phyloP scores from a whole-genome alignment of 1,139 yeast species.

The Debaryomyces coudertii region DNA sequence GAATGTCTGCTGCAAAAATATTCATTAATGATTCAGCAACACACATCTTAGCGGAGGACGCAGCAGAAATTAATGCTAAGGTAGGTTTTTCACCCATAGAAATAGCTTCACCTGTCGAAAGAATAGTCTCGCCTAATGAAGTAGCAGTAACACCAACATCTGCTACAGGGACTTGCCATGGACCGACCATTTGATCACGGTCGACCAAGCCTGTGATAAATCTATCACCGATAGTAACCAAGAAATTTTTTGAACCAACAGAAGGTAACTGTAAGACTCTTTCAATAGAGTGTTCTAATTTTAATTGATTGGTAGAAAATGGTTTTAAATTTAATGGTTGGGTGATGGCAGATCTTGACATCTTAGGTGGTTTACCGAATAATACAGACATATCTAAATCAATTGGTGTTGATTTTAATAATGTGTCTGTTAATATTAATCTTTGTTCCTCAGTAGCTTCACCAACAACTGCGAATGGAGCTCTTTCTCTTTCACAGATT shows the following conservation, averaged over 20 bases:
- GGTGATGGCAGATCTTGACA: slow-evolving; percentile 79
- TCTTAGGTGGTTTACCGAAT: slow-evolving; percentile 96
- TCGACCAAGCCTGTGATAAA: slow-evolving; percentile 95
- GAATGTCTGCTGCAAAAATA: slow-evolving; percentile 86
- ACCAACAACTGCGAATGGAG: slow-evolving; percentile 95
- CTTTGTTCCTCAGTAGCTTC: slow-evolving; percentile 87
- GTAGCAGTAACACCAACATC: slow-evolving; percentile 97
- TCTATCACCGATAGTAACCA: slow-evolving; percentile 97
- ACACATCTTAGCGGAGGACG: slow-evolving; percentile 95
- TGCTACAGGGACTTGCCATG: slow-evolving; percentile 99
- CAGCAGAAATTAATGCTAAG: slow-evolving; percentile 85
- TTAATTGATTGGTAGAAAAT: slow-evolving; percentile 31
- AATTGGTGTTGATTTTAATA: slow-evolving; percentile 80
- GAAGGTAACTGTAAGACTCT: slow-evolving; percentile 90
- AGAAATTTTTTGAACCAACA: slow-evolving; percentile 93
- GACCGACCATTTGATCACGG: slow-evolving; percentile 99
- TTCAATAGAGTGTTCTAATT: slow-evolving; percentile 66
- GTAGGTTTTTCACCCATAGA: slow-evolving; percentile 98
- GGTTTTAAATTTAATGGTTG: slow-evolving; percentile 62
- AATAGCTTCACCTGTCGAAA: slow-evolving; percentile 90
- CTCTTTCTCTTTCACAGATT: slow-evolving; percentile 94
- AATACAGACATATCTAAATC: slow-evolving; percentile 96
- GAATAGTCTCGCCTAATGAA: slow-evolving; percentile 73
- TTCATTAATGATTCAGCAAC: slow-evolving; percentile 95
- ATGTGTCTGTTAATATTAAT: slow-evolving; percentile 76